Base-by-base conservation (phyloP, 768 basidiomycete species). In the Boletus huronensis region DNA sequence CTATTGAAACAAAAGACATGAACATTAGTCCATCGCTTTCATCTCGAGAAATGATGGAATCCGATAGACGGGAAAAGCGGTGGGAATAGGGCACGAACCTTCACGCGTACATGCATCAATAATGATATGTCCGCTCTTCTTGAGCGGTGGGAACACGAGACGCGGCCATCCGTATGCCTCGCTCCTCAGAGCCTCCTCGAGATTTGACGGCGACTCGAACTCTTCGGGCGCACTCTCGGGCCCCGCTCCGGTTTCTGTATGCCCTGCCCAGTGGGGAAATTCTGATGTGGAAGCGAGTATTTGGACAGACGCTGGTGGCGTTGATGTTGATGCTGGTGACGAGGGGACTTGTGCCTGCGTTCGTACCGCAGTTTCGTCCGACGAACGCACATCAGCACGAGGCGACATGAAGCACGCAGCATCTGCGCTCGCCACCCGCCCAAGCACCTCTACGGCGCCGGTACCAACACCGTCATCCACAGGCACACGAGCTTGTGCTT, bases 131-230 rank as follows among this genome's bases (percentile, higher is more conserved):
- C 95, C 95, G 60, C 84, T 88, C 57, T 84, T 83, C 72, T 97
- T 97, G 65, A 97, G 66, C 29, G 97, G 96, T n/a, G 93, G 85
- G 60, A 92, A 89, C 48, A 98, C 81, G 32, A 98, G 79, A 51
- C 97, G 83, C 35, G 96, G 92, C 96, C 96, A 97, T 41, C 76
- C 72, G 58, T 87, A 93, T 11, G 93, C 86, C 70, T 95, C 91
- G 26, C 75, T 73, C 60, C 88, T 77, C 56, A 98, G 70, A 29
- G 76, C 72, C 35, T 75, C 78, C 55, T 83, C 70, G 17, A 89
- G 59, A 29, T 81, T 75, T 29, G 54, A 58, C 51, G 65, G 58
- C 36, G 67, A 66, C 50, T 55, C 55, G 21, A 23, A 16, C 34
- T 48, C 48, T 41, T 58, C 59, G 21, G 39, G 47, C 26, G 44